Evolutionary conservation across 2,329 filamentous ascomycete species (phyloP), one percentile per base, ranked within the genome.

Genomic region (Scedosporium aurantiacum): DNA sequence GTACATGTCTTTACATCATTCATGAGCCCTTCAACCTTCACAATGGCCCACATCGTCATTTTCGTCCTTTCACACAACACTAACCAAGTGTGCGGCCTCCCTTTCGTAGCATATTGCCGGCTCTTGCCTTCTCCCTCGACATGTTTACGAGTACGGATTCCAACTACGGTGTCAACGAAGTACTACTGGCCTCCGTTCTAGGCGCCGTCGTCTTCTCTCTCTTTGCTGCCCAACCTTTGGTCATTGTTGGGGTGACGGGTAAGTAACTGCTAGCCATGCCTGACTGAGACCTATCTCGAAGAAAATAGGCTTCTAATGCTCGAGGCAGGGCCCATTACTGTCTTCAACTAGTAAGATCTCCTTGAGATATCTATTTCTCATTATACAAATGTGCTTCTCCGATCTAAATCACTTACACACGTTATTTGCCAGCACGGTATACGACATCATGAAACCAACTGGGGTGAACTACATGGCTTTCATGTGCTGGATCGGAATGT

Each of bases 401-500:
- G 37, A 66, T 50, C 5, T n/a, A 7, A 61, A 41, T 56, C 47
- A 61, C 57, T 37, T 16, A 23, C 43, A 41, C 37, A 5, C 2
- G 8, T 47, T 14, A 6, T n/a, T 25, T 27, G 56, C 1, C 65
- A 83, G 81, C 70, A 96, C 91, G 3, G 90, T 96, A 2, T 96
- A 92, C 75, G 88, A 94, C 72, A 96, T 96, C 65, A 89, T 96
- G 70, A 76, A 80, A 1, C 86, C 88, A 1, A 85, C 85, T 0
- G 89, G 89, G 1, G 89, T 88, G 4, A 87, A 92, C 69, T 96
- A 93, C 70, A 84, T 96, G 61, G 84, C 87, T 5, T 96, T 96
- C 72, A 96, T 96, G 91, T 87, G 86, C 68, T 93, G 91, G 88
- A 90, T 96, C 68, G 90, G 90, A 64, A 81, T 96, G 78, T 86